These are phyloP conservation scores for Striga hermonthica DNA, from an alignment of 305 asterid genomes.

Conservation along the genomic window DNA sequence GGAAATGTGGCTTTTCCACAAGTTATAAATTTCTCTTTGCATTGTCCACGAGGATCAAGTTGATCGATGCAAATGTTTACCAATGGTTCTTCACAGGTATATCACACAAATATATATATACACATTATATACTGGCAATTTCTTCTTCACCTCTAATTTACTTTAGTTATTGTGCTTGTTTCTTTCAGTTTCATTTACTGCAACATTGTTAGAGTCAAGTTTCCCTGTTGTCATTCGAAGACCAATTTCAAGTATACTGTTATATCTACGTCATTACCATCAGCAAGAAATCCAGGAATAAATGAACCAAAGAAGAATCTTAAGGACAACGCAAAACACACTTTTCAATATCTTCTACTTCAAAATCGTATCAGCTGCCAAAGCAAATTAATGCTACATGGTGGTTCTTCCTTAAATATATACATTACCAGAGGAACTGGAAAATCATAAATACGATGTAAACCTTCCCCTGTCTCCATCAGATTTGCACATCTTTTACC, in stretches of 20 bases:
- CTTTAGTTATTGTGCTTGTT: not conserved
- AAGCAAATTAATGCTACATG: slow-evolving; percentile 3
- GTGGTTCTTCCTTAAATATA: slow-evolving; percentile 14
- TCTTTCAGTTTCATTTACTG: not conserved
- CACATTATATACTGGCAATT: not conserved
- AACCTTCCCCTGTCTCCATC: slow-evolving; percentile 68
- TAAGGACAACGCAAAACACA: not conserved
- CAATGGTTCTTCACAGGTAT: not conserved
- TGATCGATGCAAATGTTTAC: slow-evolving; percentile 1
- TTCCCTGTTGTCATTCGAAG: not conserved
- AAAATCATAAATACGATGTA: slow-evolving; percentile 23
- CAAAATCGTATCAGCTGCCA: not conserved
- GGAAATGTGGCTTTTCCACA: not conserved
- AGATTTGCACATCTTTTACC: slow-evolving; percentile 58
- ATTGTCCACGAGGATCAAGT: slow-evolving; percentile 16
- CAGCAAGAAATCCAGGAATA: slow-evolving; percentile 4
- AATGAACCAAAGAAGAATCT: not conserved
- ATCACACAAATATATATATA: not conserved
- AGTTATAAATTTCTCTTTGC: not conserved
- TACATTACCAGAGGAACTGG: slow-evolving; percentile 13
- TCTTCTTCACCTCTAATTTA: not conserved
- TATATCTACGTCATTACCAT: not conserved
- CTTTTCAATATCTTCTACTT: not conserved
- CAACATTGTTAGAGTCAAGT: not conserved
- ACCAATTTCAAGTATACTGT: not conserved